Evolutionary conservation across 2,329 filamentous ascomycete species (phyloP), one percentile per base, ranked within the genome.

Genomic region (Myriangium duriaei): DNA sequence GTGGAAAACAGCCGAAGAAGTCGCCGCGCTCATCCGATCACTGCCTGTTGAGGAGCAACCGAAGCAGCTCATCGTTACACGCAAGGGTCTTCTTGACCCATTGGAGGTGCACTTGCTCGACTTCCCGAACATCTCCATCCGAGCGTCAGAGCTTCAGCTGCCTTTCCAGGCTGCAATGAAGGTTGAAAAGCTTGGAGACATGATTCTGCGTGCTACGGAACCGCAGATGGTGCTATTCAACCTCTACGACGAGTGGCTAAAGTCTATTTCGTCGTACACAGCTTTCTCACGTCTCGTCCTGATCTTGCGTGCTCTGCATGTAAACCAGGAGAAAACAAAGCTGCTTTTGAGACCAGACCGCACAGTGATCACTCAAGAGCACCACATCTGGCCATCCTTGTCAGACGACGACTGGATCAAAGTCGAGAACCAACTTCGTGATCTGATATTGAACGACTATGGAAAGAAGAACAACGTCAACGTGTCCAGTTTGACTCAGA

Each of bases 381-480:
- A 98, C 63, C 91, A 98, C 59, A 98, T 98, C 56, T 98, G 91
- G 91, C 91, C 91, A 1, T 80, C 85, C 0, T 66, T 98, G 39
- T 79, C 83, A 0, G 91, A 98, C 47, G 91, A 98, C 51, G 87
- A 94, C 46, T 98, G 91, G 91, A 91, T 98, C 63, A 95, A 95
- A 74, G 85, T 98, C n/a, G 91, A 98, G 69, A 86, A 86, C 32
- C 84, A 93, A 56, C 68, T 98, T 30, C 80, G 91, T 58, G 91
- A 98, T 67, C 67, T 98, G 47, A 98, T 98, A 52, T 58, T 98
- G 49, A 95, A 96, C 49, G 91, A 98, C 57, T 98, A 98, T 57
- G 91, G 91, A 56, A 98, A 96, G 74, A 98, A 98, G 74, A 98
- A 98, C 69, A 98, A 96, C 51, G 91, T 98, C 67, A 98, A 98